Base-by-base conservation (phyloP, 495 filamentous ascomycete species). In the Hypoxylon lenormandii region DNA sequence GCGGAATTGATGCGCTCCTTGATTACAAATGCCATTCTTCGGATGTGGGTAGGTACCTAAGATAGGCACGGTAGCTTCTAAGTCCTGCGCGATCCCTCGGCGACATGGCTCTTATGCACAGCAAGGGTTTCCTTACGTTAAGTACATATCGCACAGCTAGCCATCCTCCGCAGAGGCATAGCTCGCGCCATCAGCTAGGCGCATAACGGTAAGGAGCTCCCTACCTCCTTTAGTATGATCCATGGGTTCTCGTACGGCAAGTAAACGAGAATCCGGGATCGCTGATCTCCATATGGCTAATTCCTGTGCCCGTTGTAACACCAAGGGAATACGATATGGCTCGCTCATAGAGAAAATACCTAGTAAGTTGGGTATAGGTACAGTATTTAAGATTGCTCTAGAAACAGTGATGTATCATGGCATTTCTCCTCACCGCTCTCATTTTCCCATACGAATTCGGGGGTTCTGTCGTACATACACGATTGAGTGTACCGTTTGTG, bases 71-170 rank as follows among this genome's bases (percentile, higher is more conserved):
- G 42, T 45, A 45, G 42, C 16, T 18, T 10, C 48, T 47, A 46
- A 63, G 42, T 50, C 49, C 50, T 30, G 37, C 38, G 8, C 38
- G 12, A 62, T 62, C 49, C 59, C 11, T 46, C 26, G 15, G 16
- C 18, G 49, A 47, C 49, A 46, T 46, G 59, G 49, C 40, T 16
- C 48, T 23, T 38, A 47, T 53, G 49, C 48, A 53, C 12, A 21
- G 12, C 60, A 22, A 38, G 60, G 40, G 28, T 23, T 47, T 5
- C 11, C 18, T 7, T 28, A 28, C 26, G 8, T 15, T n/a, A n/a
- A n/a, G n/a, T n/a, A n/a, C n/a, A 43, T 43, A 19, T 18, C 13
- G n/a, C 59, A 15, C 59, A 53, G 18, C 18, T 28, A 28, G 7
- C 26, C 30, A 33, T 33, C 30, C 30, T 33, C 30, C 30, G 26